Evolutionary conservation across 2,329 filamentous ascomycete species (phyloP).

Genomic region (Neoascochyta sp.): DNA sequence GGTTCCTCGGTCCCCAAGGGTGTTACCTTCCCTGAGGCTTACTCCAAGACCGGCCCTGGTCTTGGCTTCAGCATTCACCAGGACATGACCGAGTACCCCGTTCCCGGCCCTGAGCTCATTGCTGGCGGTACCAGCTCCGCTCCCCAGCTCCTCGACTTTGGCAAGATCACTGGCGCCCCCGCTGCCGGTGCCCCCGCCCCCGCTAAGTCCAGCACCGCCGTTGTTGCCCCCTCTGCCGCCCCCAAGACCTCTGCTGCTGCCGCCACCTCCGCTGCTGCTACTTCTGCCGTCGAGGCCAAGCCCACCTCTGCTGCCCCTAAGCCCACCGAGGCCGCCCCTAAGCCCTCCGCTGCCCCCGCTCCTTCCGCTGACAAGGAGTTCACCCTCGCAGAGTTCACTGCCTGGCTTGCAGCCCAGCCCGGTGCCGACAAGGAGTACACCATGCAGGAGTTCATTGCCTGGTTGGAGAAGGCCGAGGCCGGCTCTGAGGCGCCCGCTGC

Average conservation of each 20-base stretch:
- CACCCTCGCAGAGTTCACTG: slow-evolving; percentile 3
- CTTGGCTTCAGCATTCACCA: slow-evolving; percentile 45
- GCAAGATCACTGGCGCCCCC: slow-evolving; percentile 19
- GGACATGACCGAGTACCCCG: slow-evolving; percentile 36
- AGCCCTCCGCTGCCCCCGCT: slow-evolving; percentile 7
- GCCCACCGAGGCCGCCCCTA: slow-evolving; percentile 3
- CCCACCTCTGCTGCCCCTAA: slow-evolving; percentile 6
- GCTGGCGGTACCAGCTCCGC: slow-evolving; percentile 24
- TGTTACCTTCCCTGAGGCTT: slow-evolving; percentile 49
- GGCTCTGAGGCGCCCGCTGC: slow-evolving; percentile 8
- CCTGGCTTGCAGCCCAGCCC: slow-evolving; percentile 7
- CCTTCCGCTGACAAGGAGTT: slow-evolving; percentile 8
- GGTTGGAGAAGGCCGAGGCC: slow-evolving; percentile 9
- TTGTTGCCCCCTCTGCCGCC: slow-evolving; percentile 8
- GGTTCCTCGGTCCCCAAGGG: slow-evolving; percentile 34
- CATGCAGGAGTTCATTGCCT: slow-evolving; percentile 7
- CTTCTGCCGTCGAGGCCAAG: slow-evolving; percentile 1
- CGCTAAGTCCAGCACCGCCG: slow-evolving; percentile 14
- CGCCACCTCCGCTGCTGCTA: slow-evolving; percentile 5
- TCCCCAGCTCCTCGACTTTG: slow-evolving; percentile 24
- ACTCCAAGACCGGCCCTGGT: slow-evolving; percentile 41
- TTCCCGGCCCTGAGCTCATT: slow-evolving; percentile 40
- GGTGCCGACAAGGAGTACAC: slow-evolving; percentile 7
- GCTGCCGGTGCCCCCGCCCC: slow-evolving; percentile 18
- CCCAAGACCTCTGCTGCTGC: slow-evolving; percentile 5